phyloP scores from a whole-genome alignment of 2,329 filamentous ascomycete genomes.

The Arachnomyces sp. region DNA sequence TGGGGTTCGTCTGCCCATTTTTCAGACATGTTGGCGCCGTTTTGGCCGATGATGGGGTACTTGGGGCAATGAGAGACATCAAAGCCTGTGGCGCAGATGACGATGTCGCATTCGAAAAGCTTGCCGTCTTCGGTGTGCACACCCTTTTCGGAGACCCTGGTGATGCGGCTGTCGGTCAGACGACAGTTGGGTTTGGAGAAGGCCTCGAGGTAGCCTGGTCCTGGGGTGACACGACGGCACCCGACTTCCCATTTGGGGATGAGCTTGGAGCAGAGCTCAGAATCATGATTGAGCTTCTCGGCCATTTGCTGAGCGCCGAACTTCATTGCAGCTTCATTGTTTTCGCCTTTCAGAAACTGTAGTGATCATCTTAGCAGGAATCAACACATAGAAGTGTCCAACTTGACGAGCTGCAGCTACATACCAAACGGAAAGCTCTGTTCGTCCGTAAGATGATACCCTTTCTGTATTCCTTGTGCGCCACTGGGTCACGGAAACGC shows the following conservation, averaged over 20 bases:
- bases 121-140: slow-evolving; percentile 16
- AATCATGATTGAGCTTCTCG: too few relatives aligned
- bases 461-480: background rate
- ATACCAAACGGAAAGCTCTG: too few relatives aligned
- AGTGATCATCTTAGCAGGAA: too few relatives aligned
- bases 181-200: slow-evolving; percentile 33
- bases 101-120: slow-evolving; percentile 18
- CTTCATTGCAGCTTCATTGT: too few relatives aligned
- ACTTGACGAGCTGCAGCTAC: too few relatives aligned
- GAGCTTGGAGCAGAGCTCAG: slow-evolving; percentile 4
- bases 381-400: too few relatives aligned
- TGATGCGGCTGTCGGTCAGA: slow-evolving; percentile 25
- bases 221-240: slow-evolving; percentile 44
- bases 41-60: slow-evolving; percentile 19
- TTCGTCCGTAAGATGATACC: too few relatives aligned
- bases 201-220: slow-evolving; percentile 46
- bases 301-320: too few relatives aligned
- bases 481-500: slow-evolving; percentile 7
- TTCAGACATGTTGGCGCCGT: slow-evolving; percentile 19
- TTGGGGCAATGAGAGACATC: slow-evolving; percentile 21
- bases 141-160: slow-evolving; percentile 23
- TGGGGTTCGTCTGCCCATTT: slow-evolving; percentile 20
- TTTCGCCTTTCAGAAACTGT: too few relatives aligned
- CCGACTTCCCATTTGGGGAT: slow-evolving; percentile 26
- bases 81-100: slow-evolving; percentile 29